Conservation (phyloP, 2,329 filamentous ascomycete genomes). For the Camillea tinctor region DNA sequence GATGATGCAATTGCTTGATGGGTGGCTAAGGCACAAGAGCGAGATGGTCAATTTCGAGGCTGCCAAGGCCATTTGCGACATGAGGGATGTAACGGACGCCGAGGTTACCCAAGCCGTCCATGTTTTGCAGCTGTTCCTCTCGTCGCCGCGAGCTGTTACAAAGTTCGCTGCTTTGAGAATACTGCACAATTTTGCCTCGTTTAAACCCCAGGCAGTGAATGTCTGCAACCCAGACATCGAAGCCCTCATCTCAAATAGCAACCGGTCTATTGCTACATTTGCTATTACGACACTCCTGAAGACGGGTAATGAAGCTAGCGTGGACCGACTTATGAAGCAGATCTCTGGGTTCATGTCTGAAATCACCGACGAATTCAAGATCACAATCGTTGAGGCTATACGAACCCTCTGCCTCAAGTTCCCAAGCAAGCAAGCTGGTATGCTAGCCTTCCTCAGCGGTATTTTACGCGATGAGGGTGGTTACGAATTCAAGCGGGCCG, state of each 20-base stretch:
- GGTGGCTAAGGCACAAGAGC: conserved; percentile 97
- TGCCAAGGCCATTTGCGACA: conserved; percentile 94
- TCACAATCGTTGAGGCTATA: conserved; percentile 99
- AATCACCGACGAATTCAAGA: conserved; percentile 99
- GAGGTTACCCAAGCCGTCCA: conserved; percentile 93
- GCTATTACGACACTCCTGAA: conserved; percentile 97
- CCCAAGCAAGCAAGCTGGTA: conserved; percentile 94
- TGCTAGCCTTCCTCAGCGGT: conserved; percentile 96
- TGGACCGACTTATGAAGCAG: conserved; percentile 97
- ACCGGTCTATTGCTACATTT: conserved; percentile 96
- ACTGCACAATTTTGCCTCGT: conserved; percentile 91
- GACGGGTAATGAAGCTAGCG: conserved; percentile 95
- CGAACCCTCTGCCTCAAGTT: conserved; percentile 96
- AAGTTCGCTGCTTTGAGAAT: conserved; percentile 98
- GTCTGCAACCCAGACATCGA: conserved; percentile 97
- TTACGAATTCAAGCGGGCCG: conserved; percentile 96
- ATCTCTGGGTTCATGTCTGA: conserved; percentile 98
- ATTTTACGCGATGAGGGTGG: conserved; percentile 95
- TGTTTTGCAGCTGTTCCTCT: conserved; percentile 93
- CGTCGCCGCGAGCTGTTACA: conserved; percentile 89
- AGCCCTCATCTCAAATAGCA: conserved; percentile 92
- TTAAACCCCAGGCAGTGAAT: conserved; percentile 91
- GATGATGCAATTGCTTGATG: conserved; percentile 96
- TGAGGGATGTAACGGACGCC: conserved; percentile 87
- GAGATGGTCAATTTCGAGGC: conserved; percentile 99